Evolutionary conservation across 2,329 filamentous ascomycete genomes (phyloP).

Genomic region (Colletotrichum costaricense): DNA sequence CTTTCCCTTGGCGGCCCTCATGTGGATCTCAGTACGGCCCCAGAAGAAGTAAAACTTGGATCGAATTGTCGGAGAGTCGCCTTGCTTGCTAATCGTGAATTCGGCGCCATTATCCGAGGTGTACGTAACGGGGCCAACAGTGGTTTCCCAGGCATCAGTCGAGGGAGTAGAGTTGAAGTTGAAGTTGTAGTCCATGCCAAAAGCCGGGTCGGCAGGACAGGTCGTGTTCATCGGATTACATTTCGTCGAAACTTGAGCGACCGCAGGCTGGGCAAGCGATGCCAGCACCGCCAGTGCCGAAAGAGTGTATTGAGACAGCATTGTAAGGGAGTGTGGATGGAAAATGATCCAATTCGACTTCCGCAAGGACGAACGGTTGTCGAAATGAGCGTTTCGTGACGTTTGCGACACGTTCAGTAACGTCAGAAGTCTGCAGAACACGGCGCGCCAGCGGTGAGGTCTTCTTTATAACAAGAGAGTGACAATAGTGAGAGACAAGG

Average conservation of each 20-base stretch:
- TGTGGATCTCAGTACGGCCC: slow-evolving; percentile 79
- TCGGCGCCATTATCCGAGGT: slow-evolving; percentile 71
- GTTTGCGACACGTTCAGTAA: slow-evolving; percentile 26
- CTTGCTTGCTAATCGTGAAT: slow-evolving; percentile 77
- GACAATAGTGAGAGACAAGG: slow-evolving; percentile 16
- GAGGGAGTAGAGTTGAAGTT: slow-evolving; percentile 73
- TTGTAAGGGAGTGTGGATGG: slow-evolving; percentile 32
- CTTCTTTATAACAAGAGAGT: slow-evolving; percentile 7
- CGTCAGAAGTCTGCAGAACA: background rate
- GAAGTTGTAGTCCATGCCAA: slow-evolving; percentile 73
- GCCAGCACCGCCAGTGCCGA: slow-evolving; percentile 54
- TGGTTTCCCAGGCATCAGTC: slow-evolving; percentile 74
- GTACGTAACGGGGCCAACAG: slow-evolving; percentile 73
- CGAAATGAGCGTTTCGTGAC: background rate
- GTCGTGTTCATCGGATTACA: slow-evolving; percentile 82
- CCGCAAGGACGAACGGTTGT: background rate
- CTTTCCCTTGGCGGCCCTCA: slow-evolving; percentile 79
- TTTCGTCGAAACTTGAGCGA: slow-evolving; percentile 79
- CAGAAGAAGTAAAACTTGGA: slow-evolving; percentile 90
- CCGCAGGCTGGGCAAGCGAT: slow-evolving; percentile 56
- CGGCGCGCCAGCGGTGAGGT: slow-evolving; percentile 5
- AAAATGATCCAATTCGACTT: background rate
- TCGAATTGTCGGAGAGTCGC: slow-evolving; percentile 82
- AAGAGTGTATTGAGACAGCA: slow-evolving; percentile 41
- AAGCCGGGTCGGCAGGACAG: slow-evolving; percentile 78